Evolutionary conservation across 495 filamentous ascomycete genomes (phyloP), one percentile per base, ranked within the genome.

Genomic region (Annulohypoxylon moriforme): DNA sequence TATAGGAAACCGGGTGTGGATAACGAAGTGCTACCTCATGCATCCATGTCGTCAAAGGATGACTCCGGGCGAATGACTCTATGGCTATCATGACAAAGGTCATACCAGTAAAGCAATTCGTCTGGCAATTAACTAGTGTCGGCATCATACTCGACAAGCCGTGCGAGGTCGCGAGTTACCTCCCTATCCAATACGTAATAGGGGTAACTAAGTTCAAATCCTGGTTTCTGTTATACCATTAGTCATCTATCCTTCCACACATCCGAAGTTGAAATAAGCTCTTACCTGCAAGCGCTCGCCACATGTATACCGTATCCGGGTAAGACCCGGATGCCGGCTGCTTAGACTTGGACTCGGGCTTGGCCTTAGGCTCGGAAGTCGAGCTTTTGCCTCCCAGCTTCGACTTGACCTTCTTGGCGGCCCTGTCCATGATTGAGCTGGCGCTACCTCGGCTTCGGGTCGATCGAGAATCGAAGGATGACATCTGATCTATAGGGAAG

Each of bases 231-330:
- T 22, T 10, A 60, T 38, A 29, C 4, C 27, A 36, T 68, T 44
- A 72, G 59, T 50, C 14, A 31, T 16, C 16, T 38, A 14, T 14
- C 8, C 13, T 11, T 0, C 22, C 13, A 31, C 0, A n/a, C 6
- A n/a, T 20, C n/a, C 0, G 10, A 5, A 25, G 22, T 34, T 2
- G 22, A 25, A 9, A 31, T 10, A 29, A 4, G n/a, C n/a, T n/a
- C 46, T 59, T 66, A 73, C 71, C 71, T 20, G 62, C 71, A 9
- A 73, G 33, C 31, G 66, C 31, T 47, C 25, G 61, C 71, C 66
- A 73, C 71, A 73, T 73, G 31, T 42, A 69, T 4, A 2, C 5
- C 0, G 58, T 59, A 27, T 73, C 71, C 16, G 71, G 71, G 10
- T 73, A 73, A 6, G 25, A 36, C 31, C 64, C 58, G 5, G 1